These are phyloP conservation scores for Exutisphaerella laricina DNA, from an alignment of 2,329 filamentous ascomycete species.

Conservation along the genomic window DNA sequence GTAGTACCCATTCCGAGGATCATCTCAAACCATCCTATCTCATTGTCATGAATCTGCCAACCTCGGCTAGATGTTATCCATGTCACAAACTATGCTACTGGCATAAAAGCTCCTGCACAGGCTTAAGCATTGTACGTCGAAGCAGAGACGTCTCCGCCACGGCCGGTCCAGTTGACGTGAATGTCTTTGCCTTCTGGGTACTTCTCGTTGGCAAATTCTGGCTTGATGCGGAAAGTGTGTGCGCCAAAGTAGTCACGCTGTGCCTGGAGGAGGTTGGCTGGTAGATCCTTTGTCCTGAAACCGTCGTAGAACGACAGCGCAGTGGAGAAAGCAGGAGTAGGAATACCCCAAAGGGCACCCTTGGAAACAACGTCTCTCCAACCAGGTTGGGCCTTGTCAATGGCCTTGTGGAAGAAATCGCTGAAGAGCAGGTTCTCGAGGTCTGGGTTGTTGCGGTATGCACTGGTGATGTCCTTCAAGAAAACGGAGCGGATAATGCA, in stretches of 20 bases:
- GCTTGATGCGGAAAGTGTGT: conserved; percentile 52
- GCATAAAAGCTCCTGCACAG: not conserved
- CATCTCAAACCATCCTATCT: no score
- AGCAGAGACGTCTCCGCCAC: conserved; percentile 93
- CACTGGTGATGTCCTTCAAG: conserved; percentile 98
- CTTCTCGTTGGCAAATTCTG: conserved; percentile 48
- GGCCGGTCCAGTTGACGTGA: conserved; percentile 99
- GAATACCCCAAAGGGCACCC: conserved; percentile 89
- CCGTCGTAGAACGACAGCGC: conserved; percentile 98
- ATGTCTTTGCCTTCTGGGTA: conserved; percentile 83
- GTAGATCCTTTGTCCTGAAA: conserved; percentile 94
- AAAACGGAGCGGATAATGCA: conserved; percentile 99
- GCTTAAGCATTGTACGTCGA: conserved; percentile 93
- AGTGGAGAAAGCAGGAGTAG: conserved; percentile 92
- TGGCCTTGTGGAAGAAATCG: conserved; percentile 99
- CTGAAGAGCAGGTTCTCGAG: conserved; percentile 98
- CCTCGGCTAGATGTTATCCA: conserved; percentile 2
- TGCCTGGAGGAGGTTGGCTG: conserved; percentile 96
- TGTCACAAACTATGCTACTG: conserved; percentile 1
- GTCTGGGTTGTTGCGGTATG: conserved; percentile 89
- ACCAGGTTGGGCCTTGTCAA: conserved; percentile 85
- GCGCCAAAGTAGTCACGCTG: conserved; percentile 98
- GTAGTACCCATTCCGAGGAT: not conserved
- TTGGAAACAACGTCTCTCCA: conserved; percentile 91
- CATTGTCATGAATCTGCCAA: conserved; percentile 1